phyloP scores from a whole-genome alignment of 2,329 filamentous ascomycete genomes.

The Diplodia scrobiculata region DNA sequence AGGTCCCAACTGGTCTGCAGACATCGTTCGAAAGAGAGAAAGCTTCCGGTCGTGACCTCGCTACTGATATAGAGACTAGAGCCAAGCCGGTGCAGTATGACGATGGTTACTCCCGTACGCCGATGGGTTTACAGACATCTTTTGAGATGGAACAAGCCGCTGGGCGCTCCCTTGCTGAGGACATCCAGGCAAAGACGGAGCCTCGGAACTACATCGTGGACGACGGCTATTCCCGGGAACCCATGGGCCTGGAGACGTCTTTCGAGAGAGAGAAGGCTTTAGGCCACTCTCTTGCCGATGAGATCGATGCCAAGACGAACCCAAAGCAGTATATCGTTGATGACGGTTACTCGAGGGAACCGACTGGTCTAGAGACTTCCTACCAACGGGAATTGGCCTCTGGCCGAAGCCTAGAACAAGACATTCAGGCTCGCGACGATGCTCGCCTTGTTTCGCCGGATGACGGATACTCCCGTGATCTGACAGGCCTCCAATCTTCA shows the following conservation, averaged over 20 bases:
- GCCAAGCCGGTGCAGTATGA: slow-evolving; percentile 4
- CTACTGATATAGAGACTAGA: slow-evolving; percentile 17
- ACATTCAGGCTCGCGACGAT: background rate
- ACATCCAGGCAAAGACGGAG: slow-evolving; percentile 12
- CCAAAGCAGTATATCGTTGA: slow-evolving; percentile 6
- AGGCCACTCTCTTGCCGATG: slow-evolving; percentile 22
- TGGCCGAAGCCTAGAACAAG: slow-evolving; percentile 3
- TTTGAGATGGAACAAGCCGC: slow-evolving; percentile 31
- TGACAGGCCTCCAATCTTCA: slow-evolving; percentile 27
- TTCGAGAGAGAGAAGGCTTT: slow-evolving; percentile 30
- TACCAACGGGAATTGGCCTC: slow-evolving; percentile 31
- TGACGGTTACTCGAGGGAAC: slow-evolving; percentile 25
- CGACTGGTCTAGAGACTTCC: slow-evolving; percentile 32
- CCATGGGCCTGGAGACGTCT: slow-evolving; percentile 32
- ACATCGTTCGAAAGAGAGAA: slow-evolving; percentile 32
- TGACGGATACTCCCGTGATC: slow-evolving; percentile 23
- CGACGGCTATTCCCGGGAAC: slow-evolving; percentile 25
- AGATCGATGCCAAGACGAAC: slow-evolving; percentile 8
- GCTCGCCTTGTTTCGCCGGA: background rate
- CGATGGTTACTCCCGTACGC: slow-evolving; percentile 30
- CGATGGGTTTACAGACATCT: slow-evolving; percentile 32
- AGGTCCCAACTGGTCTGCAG: slow-evolving; percentile 30
- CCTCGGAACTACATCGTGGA: slow-evolving; percentile 9
- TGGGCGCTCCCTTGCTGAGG: slow-evolving; percentile 16
- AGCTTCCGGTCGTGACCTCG: slow-evolving; percentile 20